Percentiles rank a stretch among this genome's conserved stretches.
Conservation (phyloP, 2,329 filamentous ascomycete genomes). For the Xylaria sp. region DNA sequence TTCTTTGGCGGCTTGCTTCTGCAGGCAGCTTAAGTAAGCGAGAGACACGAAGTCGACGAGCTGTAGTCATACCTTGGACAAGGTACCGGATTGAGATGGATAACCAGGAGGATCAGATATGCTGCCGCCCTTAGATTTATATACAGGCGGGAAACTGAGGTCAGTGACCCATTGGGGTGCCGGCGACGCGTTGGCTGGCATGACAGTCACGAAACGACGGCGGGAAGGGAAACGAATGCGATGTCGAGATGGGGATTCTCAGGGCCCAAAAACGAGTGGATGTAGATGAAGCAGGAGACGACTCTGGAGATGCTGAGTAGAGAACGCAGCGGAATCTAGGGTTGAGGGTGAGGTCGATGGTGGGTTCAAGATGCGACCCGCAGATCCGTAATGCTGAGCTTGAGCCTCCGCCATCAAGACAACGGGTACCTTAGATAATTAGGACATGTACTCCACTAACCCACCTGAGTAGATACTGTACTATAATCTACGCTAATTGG, state of each 20-base stretch:
- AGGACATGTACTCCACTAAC: background rate
- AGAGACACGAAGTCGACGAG: constrained; percentile 6
- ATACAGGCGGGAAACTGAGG: constrained; percentile 74
- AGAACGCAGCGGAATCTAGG: background rate
- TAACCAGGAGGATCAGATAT: constrained; percentile 91
- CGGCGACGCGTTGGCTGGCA: constrained; percentile 49
- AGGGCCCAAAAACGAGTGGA: background rate
- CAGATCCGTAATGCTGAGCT: constrained; percentile 1
- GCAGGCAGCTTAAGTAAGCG: constrained; percentile 2
- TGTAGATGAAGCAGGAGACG: background rate
- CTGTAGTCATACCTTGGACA: constrained; percentile 64
- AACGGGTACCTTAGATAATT: constrained; percentile 20
- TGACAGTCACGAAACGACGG: constrained; percentile 10
- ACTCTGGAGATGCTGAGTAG: background rate
- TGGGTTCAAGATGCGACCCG: constrained; percentile 23
- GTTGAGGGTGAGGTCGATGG: constrained; percentile 26
- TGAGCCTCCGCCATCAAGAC: background rate
- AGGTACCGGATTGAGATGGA: constrained; percentile 61
- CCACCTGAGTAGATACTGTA: no score
- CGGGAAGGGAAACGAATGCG: no score
- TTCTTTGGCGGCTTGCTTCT: constrained; percentile 64
- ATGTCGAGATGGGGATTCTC: background rate
- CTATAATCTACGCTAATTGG: background rate
- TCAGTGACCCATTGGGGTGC: constrained; percentile 85
- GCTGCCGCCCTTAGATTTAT: constrained; percentile 72